Conservation (phyloP, 2,329 filamentous ascomycete genomes). For the Calonectria hongkongensis region DNA sequence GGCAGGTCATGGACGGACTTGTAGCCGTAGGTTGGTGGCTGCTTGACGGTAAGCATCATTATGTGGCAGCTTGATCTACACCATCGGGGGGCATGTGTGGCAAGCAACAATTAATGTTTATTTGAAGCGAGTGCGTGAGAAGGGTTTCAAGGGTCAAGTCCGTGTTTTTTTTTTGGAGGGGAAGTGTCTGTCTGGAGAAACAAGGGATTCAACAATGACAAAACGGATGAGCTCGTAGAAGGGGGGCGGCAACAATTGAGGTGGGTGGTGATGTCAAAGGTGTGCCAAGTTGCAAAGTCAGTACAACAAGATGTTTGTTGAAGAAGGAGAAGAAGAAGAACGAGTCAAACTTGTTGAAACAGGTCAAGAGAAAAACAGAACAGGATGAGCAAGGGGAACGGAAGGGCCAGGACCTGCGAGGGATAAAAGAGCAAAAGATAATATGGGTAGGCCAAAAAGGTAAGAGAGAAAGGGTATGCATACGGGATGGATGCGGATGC, state of each 20-base stretch:
- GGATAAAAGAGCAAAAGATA: constrained; percentile 35
- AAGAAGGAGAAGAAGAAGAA: neutral
- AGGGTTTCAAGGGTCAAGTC: constrained; percentile 44
- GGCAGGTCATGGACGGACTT: constrained; percentile 78
- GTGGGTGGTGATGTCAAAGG: neutral
- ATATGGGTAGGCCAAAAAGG: constrained; percentile 39
- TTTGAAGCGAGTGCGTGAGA: constrained; percentile 34
- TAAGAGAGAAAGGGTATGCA: constrained; percentile 47
- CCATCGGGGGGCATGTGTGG: constrained; percentile 55
- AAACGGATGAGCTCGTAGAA: neutral
- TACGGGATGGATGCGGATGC: constrained; percentile 52
- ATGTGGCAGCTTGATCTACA: constrained; percentile 55
- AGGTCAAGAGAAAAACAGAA: constrained; percentile 26
- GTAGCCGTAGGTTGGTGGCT: constrained; percentile 76
- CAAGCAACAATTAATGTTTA: constrained; percentile 41
- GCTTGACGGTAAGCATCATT: constrained; percentile 78
- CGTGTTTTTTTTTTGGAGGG: constrained; percentile 25
- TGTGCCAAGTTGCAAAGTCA: constrained; percentile 12
- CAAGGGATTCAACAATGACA: constrained; percentile 17
- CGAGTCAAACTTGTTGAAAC: constrained; percentile 11
- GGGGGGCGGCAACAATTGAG: constrained; percentile 12
- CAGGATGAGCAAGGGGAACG: constrained; percentile 30
- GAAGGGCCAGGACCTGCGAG: constrained; percentile 35
- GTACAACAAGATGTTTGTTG: neutral
- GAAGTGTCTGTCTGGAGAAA: constrained; percentile 4